Evolutionary conservation across 23 red algal species (phyloP).

Genomic region (Cyanidiococcus yangmingshanensis): DNA sequence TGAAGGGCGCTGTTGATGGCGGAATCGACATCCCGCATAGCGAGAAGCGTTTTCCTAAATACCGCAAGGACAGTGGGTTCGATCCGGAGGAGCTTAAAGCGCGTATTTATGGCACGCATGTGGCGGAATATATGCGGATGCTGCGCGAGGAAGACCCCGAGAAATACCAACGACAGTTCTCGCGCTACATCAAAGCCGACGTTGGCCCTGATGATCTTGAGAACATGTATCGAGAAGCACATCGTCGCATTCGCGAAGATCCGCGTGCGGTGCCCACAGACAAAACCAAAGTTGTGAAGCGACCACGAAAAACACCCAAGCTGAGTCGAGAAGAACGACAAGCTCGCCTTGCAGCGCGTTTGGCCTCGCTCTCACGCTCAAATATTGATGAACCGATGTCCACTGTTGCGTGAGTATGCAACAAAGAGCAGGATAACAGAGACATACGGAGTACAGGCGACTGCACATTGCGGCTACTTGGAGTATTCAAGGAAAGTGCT

Average conservation of each 20-base stretch:
- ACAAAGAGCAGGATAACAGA: too few relatives aligned
- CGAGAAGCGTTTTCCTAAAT: slow-evolving; percentile 94
- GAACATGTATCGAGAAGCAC: slow-evolving; percentile 74
- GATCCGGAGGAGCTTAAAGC: slow-evolving; percentile 70
- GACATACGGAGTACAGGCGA: too few relatives aligned
- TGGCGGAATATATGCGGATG: slow-evolving; percentile 86
- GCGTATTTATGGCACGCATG: slow-evolving; percentile 77
- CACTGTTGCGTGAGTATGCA: background rate
- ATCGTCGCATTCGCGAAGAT: slow-evolving; percentile 76
- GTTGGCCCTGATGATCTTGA: slow-evolving; percentile 70
- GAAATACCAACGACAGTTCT: slow-evolving; percentile 66
- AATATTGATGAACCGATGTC: background rate
- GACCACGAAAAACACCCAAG: slow-evolving; percentile 1
- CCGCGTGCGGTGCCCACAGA: slow-evolving; percentile 54
- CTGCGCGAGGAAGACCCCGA: slow-evolving; percentile 87
- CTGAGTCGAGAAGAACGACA: background rate
- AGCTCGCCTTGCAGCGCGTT: background rate
- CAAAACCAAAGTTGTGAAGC: slow-evolving; percentile 29
- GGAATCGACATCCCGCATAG: slow-evolving; percentile 96
- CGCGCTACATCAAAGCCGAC: slow-evolving; percentile 63
- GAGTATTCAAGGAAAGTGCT: too few relatives aligned
- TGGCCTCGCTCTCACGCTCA: background rate
- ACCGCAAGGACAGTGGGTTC: slow-evolving; percentile 90
- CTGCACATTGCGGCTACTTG: too few relatives aligned
- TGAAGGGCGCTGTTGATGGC: slow-evolving; percentile 97